Percentiles rank a stretch among this genome's conserved stretches.
These are phyloP conservation scores for Colletotrichum sp. DNA, from an alignment of 2,329 filamentous ascomycete species.

Conservation along the genomic window DNA sequence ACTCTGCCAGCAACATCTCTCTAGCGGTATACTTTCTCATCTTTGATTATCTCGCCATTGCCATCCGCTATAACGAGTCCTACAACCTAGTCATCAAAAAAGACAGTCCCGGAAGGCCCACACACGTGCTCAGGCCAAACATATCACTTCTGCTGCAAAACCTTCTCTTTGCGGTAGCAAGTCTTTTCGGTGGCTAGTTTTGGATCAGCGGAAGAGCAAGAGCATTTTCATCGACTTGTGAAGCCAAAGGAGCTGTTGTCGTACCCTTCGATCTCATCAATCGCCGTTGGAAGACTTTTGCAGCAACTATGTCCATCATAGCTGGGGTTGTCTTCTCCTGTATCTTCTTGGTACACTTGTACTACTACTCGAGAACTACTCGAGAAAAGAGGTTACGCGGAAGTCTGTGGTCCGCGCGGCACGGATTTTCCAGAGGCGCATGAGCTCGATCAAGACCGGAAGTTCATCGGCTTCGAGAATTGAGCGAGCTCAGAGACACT, in stretches of 20 bases:
- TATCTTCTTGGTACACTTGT: too few relatives aligned
- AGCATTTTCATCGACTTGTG: too few relatives aligned
- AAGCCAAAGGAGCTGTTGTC: not conserved
- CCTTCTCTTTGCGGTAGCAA: not conserved
- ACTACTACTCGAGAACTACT: not conserved
- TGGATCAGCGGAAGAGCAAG: not conserved
- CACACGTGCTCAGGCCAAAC: not conserved
- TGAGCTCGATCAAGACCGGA: too few relatives aligned
- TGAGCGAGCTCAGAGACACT: too few relatives aligned
- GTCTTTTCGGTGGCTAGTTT: not conserved
- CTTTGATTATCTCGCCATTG: not conserved
- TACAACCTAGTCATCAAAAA: not conserved
- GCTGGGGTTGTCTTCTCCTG: not conserved
- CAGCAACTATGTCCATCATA: not conserved
- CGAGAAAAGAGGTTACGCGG: too few relatives aligned
- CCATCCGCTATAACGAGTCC: not conserved
- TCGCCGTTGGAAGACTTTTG: not conserved
- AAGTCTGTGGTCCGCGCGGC: too few relatives aligned
- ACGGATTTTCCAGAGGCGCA: too few relatives aligned
- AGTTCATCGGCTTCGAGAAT: too few relatives aligned
- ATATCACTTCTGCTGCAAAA: not conserved
- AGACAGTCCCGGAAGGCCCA: not conserved
- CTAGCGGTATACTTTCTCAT: not conserved
- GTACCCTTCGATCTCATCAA: not conserved
- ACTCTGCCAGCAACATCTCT: rapidly evolving